phyloP scores from a whole-genome alignment of 1,284 basidiomycete genomes.

The Puccinia coronata region DNA sequence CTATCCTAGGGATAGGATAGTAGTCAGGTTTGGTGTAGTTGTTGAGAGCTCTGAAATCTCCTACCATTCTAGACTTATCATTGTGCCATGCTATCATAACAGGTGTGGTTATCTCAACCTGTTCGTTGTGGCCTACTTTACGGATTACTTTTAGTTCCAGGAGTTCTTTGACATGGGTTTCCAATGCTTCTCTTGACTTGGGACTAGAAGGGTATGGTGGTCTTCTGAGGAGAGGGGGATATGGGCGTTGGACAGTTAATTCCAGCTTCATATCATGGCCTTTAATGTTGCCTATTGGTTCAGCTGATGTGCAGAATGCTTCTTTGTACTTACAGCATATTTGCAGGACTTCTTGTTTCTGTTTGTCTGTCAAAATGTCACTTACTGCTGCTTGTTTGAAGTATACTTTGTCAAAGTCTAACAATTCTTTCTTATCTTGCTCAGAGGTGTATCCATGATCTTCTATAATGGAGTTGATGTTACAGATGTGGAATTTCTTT shows the following conservation, averaged over 20 bases:
- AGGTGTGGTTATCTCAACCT: background rate
- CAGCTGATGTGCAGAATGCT: background rate
- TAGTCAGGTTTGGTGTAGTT: background rate
- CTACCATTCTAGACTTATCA: too few species aligned
- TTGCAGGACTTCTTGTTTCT: too few species aligned
- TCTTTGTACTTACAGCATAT: background rate
- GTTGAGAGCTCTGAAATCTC: constrained; percentile 20
- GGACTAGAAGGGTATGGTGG: background rate
- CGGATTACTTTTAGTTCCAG: background rate
- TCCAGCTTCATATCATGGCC: background rate
- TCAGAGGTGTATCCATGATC: too few species aligned
- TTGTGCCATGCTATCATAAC: too few species aligned
- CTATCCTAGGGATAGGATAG: constrained; percentile 21
- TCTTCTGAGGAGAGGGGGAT: constrained; percentile 9
- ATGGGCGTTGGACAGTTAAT: background rate
- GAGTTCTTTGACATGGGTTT: constrained; percentile 21
- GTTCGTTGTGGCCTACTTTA: background rate
- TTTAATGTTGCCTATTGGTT: background rate
- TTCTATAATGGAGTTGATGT: background rate
- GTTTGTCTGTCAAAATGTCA: too few species aligned
- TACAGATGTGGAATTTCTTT: constrained; percentile 5
- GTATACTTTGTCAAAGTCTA: too few species aligned
- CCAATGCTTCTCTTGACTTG: background rate
- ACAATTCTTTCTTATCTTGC: too few species aligned
- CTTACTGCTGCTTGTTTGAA: too few species aligned